Percentiles rank a stretch among this genome's conserved stretches.
Evolutionary conservation across 495 filamentous ascomycete genomes (phyloP).

Genomic region (Stereocaulon alpinum): DNA sequence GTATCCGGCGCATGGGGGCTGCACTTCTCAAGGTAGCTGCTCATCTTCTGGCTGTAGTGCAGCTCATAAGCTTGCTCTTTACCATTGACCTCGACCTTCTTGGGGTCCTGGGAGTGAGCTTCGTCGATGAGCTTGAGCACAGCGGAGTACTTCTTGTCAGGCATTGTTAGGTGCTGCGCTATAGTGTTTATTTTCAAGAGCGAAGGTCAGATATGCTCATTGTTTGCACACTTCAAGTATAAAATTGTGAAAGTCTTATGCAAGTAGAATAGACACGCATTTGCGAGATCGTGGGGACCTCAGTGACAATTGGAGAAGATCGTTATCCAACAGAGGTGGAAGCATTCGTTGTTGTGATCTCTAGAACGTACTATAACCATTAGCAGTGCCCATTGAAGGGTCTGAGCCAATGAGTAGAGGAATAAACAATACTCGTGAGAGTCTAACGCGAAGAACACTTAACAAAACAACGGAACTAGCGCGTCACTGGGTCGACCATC

Average conservation of each 20-base stretch:
- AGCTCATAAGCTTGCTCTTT: conserved; percentile 57
- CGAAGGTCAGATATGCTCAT: no score
- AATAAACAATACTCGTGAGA: not conserved
- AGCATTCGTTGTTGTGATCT: no score
- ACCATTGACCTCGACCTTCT: conserved; percentile 28
- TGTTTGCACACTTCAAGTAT: no score
- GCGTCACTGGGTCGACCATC: conserved; percentile 1
- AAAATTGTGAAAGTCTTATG: no score
- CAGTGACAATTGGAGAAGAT: no score
- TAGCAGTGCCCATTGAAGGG: not conserved
- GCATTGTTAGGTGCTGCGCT: not conserved
- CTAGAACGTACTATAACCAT: no score
- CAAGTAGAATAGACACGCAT: no score
- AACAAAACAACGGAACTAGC: conserved; percentile 4
- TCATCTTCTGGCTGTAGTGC: conserved; percentile 71
- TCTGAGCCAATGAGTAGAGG: not conserved
- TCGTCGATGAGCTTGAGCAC: conserved; percentile 59
- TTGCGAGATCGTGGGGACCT: no score
- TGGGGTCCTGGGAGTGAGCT: conserved; percentile 63
- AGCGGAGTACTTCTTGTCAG: conserved; percentile 21
- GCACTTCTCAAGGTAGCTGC: conserved; percentile 48
- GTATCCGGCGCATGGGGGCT: conserved; percentile 47
- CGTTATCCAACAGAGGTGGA: no score
- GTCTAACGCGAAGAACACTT: not conserved
- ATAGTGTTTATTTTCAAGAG: no score